Base-by-base conservation (phyloP, 75 land plant species). In the Chamaecyparis obtusa region DNA sequence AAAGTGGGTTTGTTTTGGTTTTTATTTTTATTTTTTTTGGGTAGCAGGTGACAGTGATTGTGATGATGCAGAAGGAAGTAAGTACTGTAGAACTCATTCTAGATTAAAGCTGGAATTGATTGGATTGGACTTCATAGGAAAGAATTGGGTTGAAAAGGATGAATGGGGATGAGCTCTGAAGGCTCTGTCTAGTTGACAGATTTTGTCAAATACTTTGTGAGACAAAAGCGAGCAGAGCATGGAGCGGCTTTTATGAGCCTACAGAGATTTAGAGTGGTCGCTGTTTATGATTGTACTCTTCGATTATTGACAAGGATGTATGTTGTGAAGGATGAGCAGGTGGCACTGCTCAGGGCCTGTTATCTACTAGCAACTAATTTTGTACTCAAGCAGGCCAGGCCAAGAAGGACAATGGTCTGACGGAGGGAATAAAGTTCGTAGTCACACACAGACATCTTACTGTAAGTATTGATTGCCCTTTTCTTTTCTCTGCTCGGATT, bases 11-110 rank as follows among this genome's bases (percentile, higher is more conserved):
- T 72, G 76, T 72, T 33, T 72, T 21, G 71, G 30, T 67, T 19
- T 67, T 27, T 67, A 0, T 67, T 67, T 67, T 27, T 27, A 6
- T 67, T 67, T 67, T n/a, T 27, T 27, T 67, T 74, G 36, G 36
- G 36, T 72, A 32, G 76, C 36, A 64, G 69, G 36, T 71, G 74
- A 71, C 76, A 72, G 76, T 72, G 76, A 72, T 33, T 72, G 76
- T 72, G 76, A 72, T 32, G 36, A 72, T 72, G 14, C 15, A 72
- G 36, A 74, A 30, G 2, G 36, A 6, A 74, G 36, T 2, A 74
- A 74, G 36, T 24, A 74, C 14, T 74, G 15, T 64, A 64, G 69
- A 64, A 64, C 69, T n/a, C 69, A 64, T 27, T 5, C 0, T 7
- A 64, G 27, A 64, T 24, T 21, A 64, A 24, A 14, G 55, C 55